Percentiles rank a stretch among this genome's conserved stretches.
These are phyloP conservation scores for Clavispora vitiphila DNA, from an alignment of 805 yeast species.

Conservation along the genomic window DNA sequence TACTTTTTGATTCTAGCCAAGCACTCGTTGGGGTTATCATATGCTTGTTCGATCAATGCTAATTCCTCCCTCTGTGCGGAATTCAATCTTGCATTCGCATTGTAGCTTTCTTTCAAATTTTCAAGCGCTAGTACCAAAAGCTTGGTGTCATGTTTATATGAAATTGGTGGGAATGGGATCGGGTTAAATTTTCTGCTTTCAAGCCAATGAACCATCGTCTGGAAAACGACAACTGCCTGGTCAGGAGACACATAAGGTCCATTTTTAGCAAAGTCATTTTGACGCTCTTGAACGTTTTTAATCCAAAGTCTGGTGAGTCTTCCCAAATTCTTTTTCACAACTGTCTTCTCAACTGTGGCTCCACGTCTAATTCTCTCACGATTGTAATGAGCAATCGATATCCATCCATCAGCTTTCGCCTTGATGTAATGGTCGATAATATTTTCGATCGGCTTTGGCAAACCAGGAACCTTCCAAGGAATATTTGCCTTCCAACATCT, in stretches of 20 bases:
- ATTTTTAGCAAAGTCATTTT: slow-evolving; percentile 66
- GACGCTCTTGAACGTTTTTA: slow-evolving; percentile 87
- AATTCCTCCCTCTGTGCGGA: slow-evolving; percentile 88
- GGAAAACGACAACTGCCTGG: slow-evolving; percentile 83
- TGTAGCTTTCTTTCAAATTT: slow-evolving; percentile 72
- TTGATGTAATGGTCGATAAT: slow-evolving; percentile 86
- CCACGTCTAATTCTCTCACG: slow-evolving; percentile 86
- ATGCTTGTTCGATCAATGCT: slow-evolving; percentile 91
- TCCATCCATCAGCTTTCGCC: slow-evolving; percentile 97
- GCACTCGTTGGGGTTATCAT: slow-evolving; percentile 94
- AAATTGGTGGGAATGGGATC: slow-evolving; percentile 88
- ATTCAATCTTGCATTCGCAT: slow-evolving; percentile 63
- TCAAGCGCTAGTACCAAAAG: slow-evolving; percentile 85
- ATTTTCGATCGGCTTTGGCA: slow-evolving; percentile 84
- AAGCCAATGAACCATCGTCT: slow-evolving; percentile 87
- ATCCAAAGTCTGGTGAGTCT: slow-evolving; percentile 89
- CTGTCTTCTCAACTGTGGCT: slow-evolving; percentile 91
- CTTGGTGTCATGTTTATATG: slow-evolving; percentile 91
- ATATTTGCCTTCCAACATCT: slow-evolving; percentile 99
- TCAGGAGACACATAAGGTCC: slow-evolving; percentile 86
- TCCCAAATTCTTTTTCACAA: slow-evolving; percentile 89
- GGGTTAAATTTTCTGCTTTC: slow-evolving; percentile 79
- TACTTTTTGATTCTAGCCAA: slow-evolving; percentile 78
- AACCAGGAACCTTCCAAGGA: slow-evolving; percentile 96
- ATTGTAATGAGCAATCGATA: slow-evolving; percentile 86